Percentiles rank a stretch among this genome's conserved stretches.
Evolutionary conservation across 805 yeast genomes (phyloP).

Genomic region (Starmerella apicola): DNA sequence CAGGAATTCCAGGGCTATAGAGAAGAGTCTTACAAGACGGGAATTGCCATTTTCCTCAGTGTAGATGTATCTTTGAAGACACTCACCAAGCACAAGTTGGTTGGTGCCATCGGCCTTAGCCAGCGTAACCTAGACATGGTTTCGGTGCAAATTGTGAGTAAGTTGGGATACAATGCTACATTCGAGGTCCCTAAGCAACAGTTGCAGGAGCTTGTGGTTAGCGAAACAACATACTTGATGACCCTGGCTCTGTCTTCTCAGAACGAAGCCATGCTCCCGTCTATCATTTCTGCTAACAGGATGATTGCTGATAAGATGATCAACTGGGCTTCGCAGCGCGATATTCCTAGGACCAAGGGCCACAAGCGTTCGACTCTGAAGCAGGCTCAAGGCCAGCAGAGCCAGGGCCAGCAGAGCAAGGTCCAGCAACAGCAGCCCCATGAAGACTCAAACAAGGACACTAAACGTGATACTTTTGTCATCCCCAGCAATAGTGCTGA

Average conservation of each 20-base stretch:
- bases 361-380: neutral
- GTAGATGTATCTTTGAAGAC: constrained; percentile 24
- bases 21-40: constrained; percentile 35
- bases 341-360: constrained; percentile 7
- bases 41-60: constrained; percentile 56
- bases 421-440: neutral
- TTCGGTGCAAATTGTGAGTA: constrained; percentile 19
- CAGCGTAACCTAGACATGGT: constrained; percentile 26
- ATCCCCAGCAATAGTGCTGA: constrained; percentile 1
- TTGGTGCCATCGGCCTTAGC: constrained; percentile 36
- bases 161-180: constrained; percentile 21
- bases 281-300: constrained; percentile 27
- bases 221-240: constrained; percentile 31
- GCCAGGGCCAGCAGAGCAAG: neutral
- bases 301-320: constrained; percentile 18
- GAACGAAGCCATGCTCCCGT: constrained; percentile 25
- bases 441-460: too few species aligned
- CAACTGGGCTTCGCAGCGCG: constrained; percentile 22
- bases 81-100: constrained; percentile 31
- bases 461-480: too few species aligned
- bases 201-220: constrained; percentile 30
- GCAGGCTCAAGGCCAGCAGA: neutral
- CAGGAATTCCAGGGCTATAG: constrained; percentile 29
- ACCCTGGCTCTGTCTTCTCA: constrained; percentile 28
- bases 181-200: constrained; percentile 25